Percentiles rank a stretch among this genome's conserved stretches.
phyloP scores from a whole-genome alignment of 2,329 filamentous ascomycete genomes.

The Passalora sequoiae region DNA sequence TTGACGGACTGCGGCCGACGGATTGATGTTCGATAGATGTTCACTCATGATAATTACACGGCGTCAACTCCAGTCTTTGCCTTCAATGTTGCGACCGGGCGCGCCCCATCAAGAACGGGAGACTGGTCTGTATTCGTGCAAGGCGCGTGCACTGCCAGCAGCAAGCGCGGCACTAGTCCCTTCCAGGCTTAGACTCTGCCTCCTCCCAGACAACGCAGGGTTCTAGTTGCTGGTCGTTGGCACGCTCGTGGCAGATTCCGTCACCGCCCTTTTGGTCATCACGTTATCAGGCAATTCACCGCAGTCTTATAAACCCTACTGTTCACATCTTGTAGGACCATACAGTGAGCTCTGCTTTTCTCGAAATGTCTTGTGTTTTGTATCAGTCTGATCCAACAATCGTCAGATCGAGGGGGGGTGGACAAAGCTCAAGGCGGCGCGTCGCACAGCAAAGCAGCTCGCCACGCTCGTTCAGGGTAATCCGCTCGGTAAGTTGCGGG shows the following conservation, averaged over 20 bases:
- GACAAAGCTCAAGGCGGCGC: background rate
- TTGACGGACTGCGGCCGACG: too few relatives aligned
- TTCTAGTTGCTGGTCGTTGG: background rate
- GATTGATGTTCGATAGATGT: too few relatives aligned
- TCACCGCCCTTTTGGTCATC: constrained; percentile 2
- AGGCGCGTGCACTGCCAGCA: constrained; percentile 2
- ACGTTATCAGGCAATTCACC: too few relatives aligned
- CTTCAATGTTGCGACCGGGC: too few relatives aligned
- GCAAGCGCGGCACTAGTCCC: background rate
- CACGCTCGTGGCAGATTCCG: constrained; percentile 2
- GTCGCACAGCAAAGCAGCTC: background rate
- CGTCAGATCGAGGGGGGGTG: background rate
- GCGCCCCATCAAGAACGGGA: too few relatives aligned
- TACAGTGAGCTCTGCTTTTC: background rate
- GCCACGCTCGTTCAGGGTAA: background rate
- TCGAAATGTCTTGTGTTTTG: background rate
- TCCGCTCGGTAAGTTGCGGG: background rate
- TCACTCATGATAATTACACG: too few relatives aligned
- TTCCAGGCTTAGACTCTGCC: background rate
- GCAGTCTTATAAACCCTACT: background rate
- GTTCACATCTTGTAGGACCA: background rate
- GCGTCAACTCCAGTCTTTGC: too few relatives aligned
- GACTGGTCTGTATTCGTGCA: background rate
- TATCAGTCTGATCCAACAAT: background rate
- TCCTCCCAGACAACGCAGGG: background rate